phyloP scores from a whole-genome alignment of 2,329 filamentous ascomycete genomes.

The Aspergillus sojae region DNA sequence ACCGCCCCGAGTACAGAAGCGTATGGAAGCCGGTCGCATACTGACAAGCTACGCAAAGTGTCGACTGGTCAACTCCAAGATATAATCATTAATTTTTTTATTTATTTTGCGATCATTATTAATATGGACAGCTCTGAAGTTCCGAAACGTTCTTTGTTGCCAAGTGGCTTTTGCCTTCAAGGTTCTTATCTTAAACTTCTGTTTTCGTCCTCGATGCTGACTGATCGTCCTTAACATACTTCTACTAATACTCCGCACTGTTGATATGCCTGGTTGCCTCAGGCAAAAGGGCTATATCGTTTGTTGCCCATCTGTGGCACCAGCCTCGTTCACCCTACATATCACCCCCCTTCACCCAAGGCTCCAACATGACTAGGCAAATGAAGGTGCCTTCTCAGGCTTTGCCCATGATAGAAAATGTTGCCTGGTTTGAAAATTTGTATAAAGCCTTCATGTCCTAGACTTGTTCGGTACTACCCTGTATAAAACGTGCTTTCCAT shows the following conservation, averaged over 20 bases:
- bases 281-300: background rate
- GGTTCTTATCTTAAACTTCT: background rate
- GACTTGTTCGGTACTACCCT: background rate
- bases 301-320: constrained; percentile 4
- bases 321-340: constrained; percentile 12
- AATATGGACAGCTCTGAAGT: background rate
- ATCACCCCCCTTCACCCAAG: constrained; percentile 9
- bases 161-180: background rate
- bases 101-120: background rate
- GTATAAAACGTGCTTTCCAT: background rate
- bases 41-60: background rate
- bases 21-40: constrained; percentile 41
- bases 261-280: background rate
- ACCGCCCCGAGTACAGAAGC: constrained; percentile 38
- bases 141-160: background rate
- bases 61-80: background rate
- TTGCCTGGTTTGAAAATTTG: background rate
- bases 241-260: background rate
- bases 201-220: background rate
- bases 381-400: constrained; percentile 11
- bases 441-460: background rate
- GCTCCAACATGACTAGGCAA: constrained; percentile 5
- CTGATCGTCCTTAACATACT: background rate
- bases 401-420: background rate
- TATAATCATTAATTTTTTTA: background rate